Base-by-base conservation (phyloP, 164 flowering plant genomes). In the Cinnamomum chago region DNA sequence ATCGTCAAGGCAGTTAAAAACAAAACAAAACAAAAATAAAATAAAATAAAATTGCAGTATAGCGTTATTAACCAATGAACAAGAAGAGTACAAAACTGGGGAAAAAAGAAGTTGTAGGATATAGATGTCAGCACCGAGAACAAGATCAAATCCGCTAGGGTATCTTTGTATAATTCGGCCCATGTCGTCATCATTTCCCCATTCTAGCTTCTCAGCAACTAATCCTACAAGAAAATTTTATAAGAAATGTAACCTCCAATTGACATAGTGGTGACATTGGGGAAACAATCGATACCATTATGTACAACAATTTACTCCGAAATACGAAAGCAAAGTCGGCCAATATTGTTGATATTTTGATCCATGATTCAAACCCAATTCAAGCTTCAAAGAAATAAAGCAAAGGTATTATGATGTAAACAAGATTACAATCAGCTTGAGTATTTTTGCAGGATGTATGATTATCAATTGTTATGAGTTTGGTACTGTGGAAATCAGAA, bases 101-200 rank as follows among this genome's bases (percentile, higher is more conserved):
- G 14, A 20, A 70, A 58, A 65, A 62, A 52, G 33, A 58, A 12
- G 52, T 76, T 67, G 7, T 24, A 81, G 95, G 99, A 93, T 95
- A 95, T 92, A 95, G 27, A 93, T 93, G 81, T 95, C 99, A 81
- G 99, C 99, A 78, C 99, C 98, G 77, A 95, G 92, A 81, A 95
- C 71, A n/a, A 95, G 84, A 86, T 93, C 99, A 81, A 93, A 95
- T 67, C 98, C 98, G n/a, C 75, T 62, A 2, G 90, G 73, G 76
- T 90, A 75, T 75, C 75, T 84, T 65, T 82, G 78, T 68, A 86
- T 62, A 71, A 93, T 88, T 70, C 82, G 77, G 76, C 79, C 67
- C 33, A 92, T 79, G 68, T 95, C 93, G 55, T 83, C 84, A 62
- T 84, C 65, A 81, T 86, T 83, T 70, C 99, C 99, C 99, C 98